Conservation (phyloP, 1,284 basidiomycete species). For the Sphaerobolus stellatus region DNA sequence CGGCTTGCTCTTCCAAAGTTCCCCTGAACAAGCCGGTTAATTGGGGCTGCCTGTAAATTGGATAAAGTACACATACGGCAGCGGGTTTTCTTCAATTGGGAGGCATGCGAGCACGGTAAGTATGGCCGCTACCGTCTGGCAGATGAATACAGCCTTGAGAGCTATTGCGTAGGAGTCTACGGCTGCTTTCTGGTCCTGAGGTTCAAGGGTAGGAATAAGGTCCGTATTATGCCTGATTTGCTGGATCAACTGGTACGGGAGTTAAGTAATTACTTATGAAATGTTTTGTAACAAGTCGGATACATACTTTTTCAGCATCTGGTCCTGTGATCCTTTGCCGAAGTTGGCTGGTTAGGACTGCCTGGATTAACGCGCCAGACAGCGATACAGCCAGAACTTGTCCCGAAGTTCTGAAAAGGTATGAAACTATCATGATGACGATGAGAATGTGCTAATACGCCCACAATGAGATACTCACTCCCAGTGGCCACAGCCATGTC, state of each 20-base stretch:
- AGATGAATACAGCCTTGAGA: conserved; percentile 83
- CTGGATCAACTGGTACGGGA: conserved; percentile 12
- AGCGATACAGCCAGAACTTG: conserved; percentile 89
- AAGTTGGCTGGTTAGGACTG: conserved; percentile 67
- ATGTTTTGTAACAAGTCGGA: too few relatives aligned
- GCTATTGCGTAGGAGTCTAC: conserved; percentile 82
- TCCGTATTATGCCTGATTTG: conserved; percentile 71
- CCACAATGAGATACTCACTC: conserved; percentile 53
- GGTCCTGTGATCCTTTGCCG: conserved; percentile 73
- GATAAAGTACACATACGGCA: conserved; percentile 55
- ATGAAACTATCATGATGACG: conserved; percentile 61
- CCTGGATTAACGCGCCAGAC: conserved; percentile 78
- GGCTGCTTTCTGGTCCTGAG: conserved; percentile 63
- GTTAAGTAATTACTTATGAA: conserved; percentile 6
- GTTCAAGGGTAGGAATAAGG: conserved; percentile 72
- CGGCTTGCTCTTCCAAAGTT: conserved; percentile 61
- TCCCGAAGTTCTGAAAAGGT: conserved; percentile 86
- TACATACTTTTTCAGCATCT: conserved; percentile 63
- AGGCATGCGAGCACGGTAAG: conserved; percentile 63
- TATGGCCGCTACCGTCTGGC: conserved; percentile 63
- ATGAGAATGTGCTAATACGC: not conserved
- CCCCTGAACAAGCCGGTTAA: conserved; percentile 40
- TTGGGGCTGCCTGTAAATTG: conserved; percentile 17
- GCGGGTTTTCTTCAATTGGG: conserved; percentile 71
- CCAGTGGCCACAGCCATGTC: conserved; percentile 87